Evolutionary conservation across 306 rosid genomes (phyloP), one percentile per base, ranked within the genome.

Genomic region (Senna siamea): DNA sequence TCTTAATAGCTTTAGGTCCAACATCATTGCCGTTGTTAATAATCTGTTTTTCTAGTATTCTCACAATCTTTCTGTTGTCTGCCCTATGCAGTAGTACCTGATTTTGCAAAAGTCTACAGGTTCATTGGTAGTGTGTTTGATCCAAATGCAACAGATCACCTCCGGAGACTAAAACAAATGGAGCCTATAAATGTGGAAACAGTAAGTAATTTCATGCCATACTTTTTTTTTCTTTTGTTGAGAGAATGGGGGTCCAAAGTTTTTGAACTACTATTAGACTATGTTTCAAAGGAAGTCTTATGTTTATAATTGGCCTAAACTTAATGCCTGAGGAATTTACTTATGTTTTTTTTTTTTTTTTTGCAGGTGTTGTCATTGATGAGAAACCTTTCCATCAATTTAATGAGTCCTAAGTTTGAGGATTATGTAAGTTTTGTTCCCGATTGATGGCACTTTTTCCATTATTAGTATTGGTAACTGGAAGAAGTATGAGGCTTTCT

Each of bases 81-180:
- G 23, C 65, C 56, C 10, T 22, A 52, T 82, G 74, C 94, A 87
- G 94, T 62, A 32, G 56, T 82, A 74, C 97, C 94, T 2, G 88
- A 87, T 85, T 88, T 88, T 72, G 89, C 88, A 35, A 88, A 80
- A 78, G 86, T 89, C 57, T 86, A 89, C 61, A 54, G 80, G 59
- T 88, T 86, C 77, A 75, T 88, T 15, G 89, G 90, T 51, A 86
- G 90, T 51, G 87, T 88, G 19, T 88, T 88, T 53, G 90, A 88
- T 70, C 89, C 90, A 37, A 61, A 78, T 78, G 67, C 73, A 17
- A 74, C 79, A 50, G 83, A 79, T 80, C 97, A 91, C 73, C 56
- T 85, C 60, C 89, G 83, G 81, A 91, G 71, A 69, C 79, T 85
- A 76, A 87, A 80, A 68, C 85, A 87, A 79, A 83, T 91, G 93